Base-by-base conservation (phyloP, 2,329 filamentous ascomycete genomes). In the Cladophialophora chaetospira region DNA sequence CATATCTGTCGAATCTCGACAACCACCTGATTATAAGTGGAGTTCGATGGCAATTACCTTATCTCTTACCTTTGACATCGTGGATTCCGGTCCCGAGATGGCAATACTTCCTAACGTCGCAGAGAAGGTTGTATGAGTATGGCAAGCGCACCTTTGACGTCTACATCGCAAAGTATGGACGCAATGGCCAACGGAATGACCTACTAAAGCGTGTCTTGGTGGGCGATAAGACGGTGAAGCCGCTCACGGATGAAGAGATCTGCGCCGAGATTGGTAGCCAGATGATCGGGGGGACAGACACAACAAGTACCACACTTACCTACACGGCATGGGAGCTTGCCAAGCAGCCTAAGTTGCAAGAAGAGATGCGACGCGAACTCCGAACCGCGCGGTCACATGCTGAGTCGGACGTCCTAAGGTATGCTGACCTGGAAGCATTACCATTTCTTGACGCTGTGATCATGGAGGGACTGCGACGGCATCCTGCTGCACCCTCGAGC, bases 211-310 rank as follows among this genome's bases (percentile, higher is more conserved):
- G 47, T 15, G 47, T 54, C 31, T 35, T 54, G 9, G 25, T 46
- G 13, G 51, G 51, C 46, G 51, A 54, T 29, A 54, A 54, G 28
- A 42, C 23, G 9, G 40, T 46, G n/a, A 26, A 40, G 3, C 40
- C 40, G 9, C 42, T 54, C 2, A 19, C 28, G 5, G 51, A 54
- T 23, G 51, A 33, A 25, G 26, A 54, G 29, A 47, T 46, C 25
- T 26, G 13, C 17, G 8, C 11, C 1, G 51, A 54, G 29, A 36
- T 54, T 23, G 51, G 51, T 28, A 47, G 51, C 29, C 15, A 46
- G 8, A 13, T 54, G 5, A 26, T 54, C 5, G 51, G 40, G 13
- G 51, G 51, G 2, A 54, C 51, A 11, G 51, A 54, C 29, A 54
- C 51, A 6, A 54, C 51, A 21, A 29, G 26, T 11, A 54, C 51